Evolutionary conservation across 2,329 filamentous ascomycete species (phyloP), one percentile per base, ranked within the genome.

Genomic region (Thielaviopsis ethacetica): DNA sequence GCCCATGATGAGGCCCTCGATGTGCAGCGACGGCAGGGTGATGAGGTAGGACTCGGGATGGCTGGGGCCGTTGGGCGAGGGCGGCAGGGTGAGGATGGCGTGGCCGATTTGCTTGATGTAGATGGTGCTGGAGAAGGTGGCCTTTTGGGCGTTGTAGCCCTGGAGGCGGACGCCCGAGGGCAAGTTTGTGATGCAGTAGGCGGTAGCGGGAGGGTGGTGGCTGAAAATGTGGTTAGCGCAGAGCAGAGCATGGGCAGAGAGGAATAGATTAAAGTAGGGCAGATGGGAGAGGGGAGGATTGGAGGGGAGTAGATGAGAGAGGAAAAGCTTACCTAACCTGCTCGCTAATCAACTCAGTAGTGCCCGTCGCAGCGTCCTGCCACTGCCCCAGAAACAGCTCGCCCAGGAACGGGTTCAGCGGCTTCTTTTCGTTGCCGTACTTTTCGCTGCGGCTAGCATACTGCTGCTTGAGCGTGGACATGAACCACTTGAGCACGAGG

Each of bases 61-160:
- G 54, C 64, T 62, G 41, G 66, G 62, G 19, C 63, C 68, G 21
- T 67, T 67, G 12, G 66, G 65, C 9, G 67, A 63, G 38, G 72
- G 63, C 12, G 86, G 85, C 61, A 96, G 74, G 55, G 88, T 86
- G 63, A 91, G 78, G 38, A 94, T 75, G 49, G 91, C 91, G 68
- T 96, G 91, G 41, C 91, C 91, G 65, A 94, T 85, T 73, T 95
- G 89, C 77, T 94, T 95, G 68, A 98, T 86, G 67, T 91, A 86
- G 71, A 97, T 96, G 52, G 91, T 95, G 65, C 86, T 85, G 63
- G 86, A 88, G 72, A 98, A 96, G 17, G 89, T 94, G 3, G 91
- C 91, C 71, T 95, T 97, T 69, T 97, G 93, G 17, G 88, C 91
- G 67, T 97, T 96, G 75, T 95, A 96, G 57, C 91, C 91, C 74